phyloP scores from a whole-genome alignment of 2,329 filamentous ascomycete species.

The Beauveria sp. region DNA sequence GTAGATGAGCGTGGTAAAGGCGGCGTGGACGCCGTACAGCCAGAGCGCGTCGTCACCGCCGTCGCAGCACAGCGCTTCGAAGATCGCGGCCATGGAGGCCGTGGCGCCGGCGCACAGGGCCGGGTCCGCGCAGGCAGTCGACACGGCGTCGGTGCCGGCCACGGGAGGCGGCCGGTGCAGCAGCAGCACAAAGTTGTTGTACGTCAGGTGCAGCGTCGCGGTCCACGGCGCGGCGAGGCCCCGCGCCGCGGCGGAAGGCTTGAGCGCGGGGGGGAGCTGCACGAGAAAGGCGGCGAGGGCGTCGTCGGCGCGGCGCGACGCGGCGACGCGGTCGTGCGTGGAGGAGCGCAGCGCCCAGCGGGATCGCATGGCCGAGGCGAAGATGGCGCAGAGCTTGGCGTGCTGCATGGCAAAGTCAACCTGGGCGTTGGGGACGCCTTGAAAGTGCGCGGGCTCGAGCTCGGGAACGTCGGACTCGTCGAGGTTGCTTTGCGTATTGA shows the following conservation, averaged over 20 bases:
- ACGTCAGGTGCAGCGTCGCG: slow-evolving; percentile 26
- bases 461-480: slow-evolving; percentile 43
- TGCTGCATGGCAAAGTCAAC: slow-evolving; percentile 39
- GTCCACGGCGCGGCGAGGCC: slow-evolving; percentile 21
- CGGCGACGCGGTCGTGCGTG: slow-evolving; percentile 14
- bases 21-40: slow-evolving; percentile 20
- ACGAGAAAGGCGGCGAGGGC: slow-evolving; percentile 24
- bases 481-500: slow-evolving; percentile 25
- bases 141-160: background rate
- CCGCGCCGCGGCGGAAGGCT: slow-evolving; percentile 15
- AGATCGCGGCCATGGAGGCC: slow-evolving; percentile 20
- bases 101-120: slow-evolving; percentile 24
- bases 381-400: slow-evolving; percentile 41
- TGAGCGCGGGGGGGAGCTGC: slow-evolving; percentile 21
- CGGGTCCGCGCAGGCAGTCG: background rate
- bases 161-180: slow-evolving; percentile 24
- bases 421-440: slow-evolving; percentile 31
- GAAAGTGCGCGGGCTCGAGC: slow-evolving; percentile 36
- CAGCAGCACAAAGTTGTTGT: slow-evolving; percentile 27
- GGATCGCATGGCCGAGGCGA: slow-evolving; percentile 29
- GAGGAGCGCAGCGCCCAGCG: slow-evolving; percentile 16
- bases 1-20: slow-evolving; percentile 24
- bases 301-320: slow-evolving; percentile 23
- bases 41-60: slow-evolving; percentile 20
- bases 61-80: slow-evolving; percentile 21